Base-by-base conservation (phyloP, 225 moss, liverwort and hornwort genomes). In the Sphagnum contortum region DNA sequence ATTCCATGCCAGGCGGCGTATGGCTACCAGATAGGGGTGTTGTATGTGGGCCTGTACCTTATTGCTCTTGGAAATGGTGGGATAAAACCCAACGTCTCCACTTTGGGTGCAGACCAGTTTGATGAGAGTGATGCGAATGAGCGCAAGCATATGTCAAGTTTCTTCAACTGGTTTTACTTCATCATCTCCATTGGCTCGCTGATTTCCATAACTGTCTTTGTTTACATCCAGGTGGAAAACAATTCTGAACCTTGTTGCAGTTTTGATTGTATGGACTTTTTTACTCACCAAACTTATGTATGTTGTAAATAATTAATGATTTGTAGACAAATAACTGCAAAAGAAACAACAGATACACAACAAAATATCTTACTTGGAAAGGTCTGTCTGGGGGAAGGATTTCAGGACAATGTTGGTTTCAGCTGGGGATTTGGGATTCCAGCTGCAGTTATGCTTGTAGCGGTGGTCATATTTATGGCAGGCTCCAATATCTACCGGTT, bases 81-180 rank as follows among this genome's bases (percentile, higher is more conserved):
- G 54, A 93, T 98, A 55, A 98, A 93, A 69, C 88, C 96, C 9
- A 98, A 98, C 55, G 90, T 98, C 54, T 98, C 96, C 3, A 90
- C 96, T 10, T 76, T 98, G 76, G 96, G 96, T 58, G 96, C 96
- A 47, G 92, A 98, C 55, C 96, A 98, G 67, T 98, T 98, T 70
- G 96, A 98, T 63, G 88, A 90, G 74, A 83, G 83, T 65, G 73
- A 92, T 68, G 74, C 75, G 13, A 76, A 76, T 49, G 96, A 98
- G 72, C 85, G 74, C 58, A 84, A 87, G 73, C 85, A 91, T 70
- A 87, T 98, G 87, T 83, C 90, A 61, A 93, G 90, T 71, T 98
- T 98, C 73, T 98, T 98, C 79, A 98, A 98, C 76, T 98, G 96
- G 96, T 98, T 83, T 75, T 98, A 98, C 76, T 89, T 98, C 75